Conservation (phyloP, 306 rosid species). For the Astragalus membranaceus region DNA sequence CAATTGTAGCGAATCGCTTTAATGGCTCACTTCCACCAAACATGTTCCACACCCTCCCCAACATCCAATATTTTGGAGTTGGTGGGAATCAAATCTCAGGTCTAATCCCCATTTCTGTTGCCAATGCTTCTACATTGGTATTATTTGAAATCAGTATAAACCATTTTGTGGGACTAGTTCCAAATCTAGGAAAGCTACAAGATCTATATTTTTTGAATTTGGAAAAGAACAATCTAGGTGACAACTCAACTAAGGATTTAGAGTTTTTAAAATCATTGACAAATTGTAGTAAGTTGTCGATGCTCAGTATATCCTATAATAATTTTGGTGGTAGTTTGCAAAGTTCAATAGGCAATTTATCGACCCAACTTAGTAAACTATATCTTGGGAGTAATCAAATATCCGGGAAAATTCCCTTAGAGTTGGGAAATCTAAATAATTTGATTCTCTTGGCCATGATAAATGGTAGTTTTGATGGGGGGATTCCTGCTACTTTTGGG, state of each 20-base stretch:
- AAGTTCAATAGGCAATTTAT: slow-evolving; percentile 15
- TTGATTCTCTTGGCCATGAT: background rate
- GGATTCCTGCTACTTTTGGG: slow-evolving; percentile 16
- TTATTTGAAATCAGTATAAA: accelerated
- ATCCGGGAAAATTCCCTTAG: background rate
- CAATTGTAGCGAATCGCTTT: too few relatives aligned
- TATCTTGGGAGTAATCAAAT: background rate
- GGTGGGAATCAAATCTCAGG: too few relatives aligned
- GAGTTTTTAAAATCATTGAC: too few relatives aligned
- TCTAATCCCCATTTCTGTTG: too few relatives aligned
- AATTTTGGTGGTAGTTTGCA: slow-evolving; percentile 33
- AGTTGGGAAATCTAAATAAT: slow-evolving; percentile 7
- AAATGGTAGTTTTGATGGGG: background rate
- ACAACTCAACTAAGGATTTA: too few relatives aligned
- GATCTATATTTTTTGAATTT: too few relatives aligned
- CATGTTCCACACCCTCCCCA: too few relatives aligned
- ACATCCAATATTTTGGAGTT: too few relatives aligned
- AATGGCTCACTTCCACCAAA: too few relatives aligned
- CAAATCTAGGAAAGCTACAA: background rate
- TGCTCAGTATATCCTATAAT: background rate
- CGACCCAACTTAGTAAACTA: background rate
- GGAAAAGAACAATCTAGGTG: too few relatives aligned
- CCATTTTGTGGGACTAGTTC: slow-evolving; percentile 14
- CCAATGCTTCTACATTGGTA: slow-evolving; percentile 20
- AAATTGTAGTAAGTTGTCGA: too few relatives aligned